Evolutionary conservation across 305 asterid genomes (phyloP).

Genomic region (Stenogyne calaminthoides): DNA sequence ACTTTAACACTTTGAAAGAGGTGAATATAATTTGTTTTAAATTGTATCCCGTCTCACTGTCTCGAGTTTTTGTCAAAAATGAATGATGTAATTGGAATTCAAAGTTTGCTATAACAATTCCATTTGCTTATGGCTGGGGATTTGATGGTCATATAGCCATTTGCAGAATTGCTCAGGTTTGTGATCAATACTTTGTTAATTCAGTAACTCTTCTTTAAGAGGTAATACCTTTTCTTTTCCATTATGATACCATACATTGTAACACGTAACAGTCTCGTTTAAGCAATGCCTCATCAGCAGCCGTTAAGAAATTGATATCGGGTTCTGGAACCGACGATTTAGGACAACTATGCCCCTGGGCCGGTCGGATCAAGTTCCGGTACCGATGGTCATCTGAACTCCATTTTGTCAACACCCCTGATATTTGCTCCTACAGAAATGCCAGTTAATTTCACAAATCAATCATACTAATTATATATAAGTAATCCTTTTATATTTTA

Average conservation of each 20-base stretch:
- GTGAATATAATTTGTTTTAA: too few relatives aligned
- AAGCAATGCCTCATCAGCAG: constrained; percentile 19
- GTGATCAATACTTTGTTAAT: background rate
- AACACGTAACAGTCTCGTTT: constrained; percentile 27
- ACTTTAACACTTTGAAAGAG: too few relatives aligned
- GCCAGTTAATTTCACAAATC: background rate
- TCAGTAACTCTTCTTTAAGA: background rate
- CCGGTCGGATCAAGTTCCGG: constrained; percentile 28
- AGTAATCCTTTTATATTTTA: background rate
- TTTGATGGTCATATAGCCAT: constrained; percentile 30
- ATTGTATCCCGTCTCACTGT: constrained; percentile 21
- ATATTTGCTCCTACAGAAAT: constrained; percentile 30
- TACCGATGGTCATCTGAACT: constrained; percentile 37
- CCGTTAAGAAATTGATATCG: constrained; percentile 29
- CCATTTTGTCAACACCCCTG: constrained; percentile 36
- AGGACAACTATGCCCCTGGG: constrained; percentile 38
- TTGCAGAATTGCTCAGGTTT: constrained; percentile 41
- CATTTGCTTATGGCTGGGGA: constrained; percentile 34
- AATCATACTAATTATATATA: background rate
- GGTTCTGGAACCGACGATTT: constrained; percentile 13
- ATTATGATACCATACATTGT: background rate
- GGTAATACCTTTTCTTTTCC: background rate
- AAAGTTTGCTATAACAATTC: constrained; percentile 1
- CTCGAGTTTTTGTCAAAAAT: too few relatives aligned
- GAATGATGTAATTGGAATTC: too few relatives aligned